Percentiles rank a stretch among this genome's conserved stretches.
Conservation (phyloP, 2,329 filamentous ascomycete genomes). For the Cordyceps militaris region DNA sequence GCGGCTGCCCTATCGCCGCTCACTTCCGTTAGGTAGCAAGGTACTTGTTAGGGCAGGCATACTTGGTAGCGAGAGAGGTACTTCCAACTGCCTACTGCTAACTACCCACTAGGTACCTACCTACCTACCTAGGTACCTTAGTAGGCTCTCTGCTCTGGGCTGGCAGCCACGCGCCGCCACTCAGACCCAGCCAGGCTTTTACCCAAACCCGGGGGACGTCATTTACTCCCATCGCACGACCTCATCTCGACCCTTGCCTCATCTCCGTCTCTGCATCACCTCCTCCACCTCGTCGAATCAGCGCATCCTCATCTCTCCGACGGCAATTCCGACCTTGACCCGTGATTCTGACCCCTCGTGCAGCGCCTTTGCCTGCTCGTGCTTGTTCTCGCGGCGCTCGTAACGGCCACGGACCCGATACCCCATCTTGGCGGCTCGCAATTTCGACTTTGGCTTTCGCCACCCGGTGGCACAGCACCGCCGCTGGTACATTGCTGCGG, state of each 20-base stretch:
- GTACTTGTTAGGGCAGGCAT: neutral
- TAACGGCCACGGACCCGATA: conserved; percentile 2
- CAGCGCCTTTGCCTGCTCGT: neutral
- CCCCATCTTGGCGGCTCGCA: conserved; percentile 6
- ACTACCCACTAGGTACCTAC: neutral
- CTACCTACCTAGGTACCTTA: neutral
- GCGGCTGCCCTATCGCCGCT: neutral
- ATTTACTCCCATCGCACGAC: conserved; percentile 11
- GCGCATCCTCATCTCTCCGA: neutral
- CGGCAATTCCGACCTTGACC: neutral
- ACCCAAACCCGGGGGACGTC: conserved; percentile 6
- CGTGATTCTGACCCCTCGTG: neutral
- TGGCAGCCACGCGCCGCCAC: neutral
- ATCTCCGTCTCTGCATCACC: conserved; percentile 2
- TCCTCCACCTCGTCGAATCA: neutral
- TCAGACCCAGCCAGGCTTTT: neutral
- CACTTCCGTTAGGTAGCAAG: neutral
- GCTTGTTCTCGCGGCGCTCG: neutral
- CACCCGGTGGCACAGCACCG: conserved; percentile 6
- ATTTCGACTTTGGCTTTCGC: conserved; percentile 7
- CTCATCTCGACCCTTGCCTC: neutral
- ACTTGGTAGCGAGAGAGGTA: neutral
- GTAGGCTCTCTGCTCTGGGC: no score
- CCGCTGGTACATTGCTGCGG: conserved; percentile 3
- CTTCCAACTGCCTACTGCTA: no score